Percentiles rank a stretch among this genome's conserved stretches.
These are phyloP conservation scores for Aspergillus quadricinctus DNA, from an alignment of 2,329 filamentous ascomycete species.

Conservation along the genomic window DNA sequence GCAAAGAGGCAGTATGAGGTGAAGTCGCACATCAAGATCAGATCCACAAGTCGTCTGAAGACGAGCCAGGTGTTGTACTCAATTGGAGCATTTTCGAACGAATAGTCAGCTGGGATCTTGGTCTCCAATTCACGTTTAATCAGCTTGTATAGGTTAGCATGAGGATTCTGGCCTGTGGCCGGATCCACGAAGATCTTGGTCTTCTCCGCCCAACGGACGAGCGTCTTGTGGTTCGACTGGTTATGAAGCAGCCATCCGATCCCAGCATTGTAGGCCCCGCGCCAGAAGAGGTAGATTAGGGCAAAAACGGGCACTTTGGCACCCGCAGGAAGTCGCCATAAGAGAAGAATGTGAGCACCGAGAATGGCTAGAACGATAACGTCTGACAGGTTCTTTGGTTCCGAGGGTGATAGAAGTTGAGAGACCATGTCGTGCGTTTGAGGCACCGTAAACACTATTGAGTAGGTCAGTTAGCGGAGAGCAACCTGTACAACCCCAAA, in stretches of 20 bases:
- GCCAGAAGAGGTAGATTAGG: conserved; percentile 83
- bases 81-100: conserved; percentile 84
- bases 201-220: conserved; percentile 83
- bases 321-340: conserved; percentile 66
- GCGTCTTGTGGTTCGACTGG: conserved; percentile 82
- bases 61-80: conserved; percentile 99
- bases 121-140: conserved; percentile 88
- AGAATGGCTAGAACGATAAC: conserved; percentile 73
- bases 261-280: conserved; percentile 85
- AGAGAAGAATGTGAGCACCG: conserved; percentile 65
- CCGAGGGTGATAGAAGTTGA: conserved; percentile 86
- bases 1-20: conserved; percentile 95
- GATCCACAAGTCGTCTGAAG: conserved; percentile 89
- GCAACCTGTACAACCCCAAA: not conserved
- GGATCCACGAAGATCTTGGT: conserved; percentile 83
- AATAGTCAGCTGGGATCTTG: conserved; percentile 91
- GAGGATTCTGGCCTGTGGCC: conserved; percentile 72
- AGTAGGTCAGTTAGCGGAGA: conserved; percentile 15
- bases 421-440: conserved; percentile 99
- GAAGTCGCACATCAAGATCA: conserved; percentile 99
- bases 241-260: conserved; percentile 85
- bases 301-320: conserved; percentile 76
- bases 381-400: conserved; percentile 94
- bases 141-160: conserved; percentile 75
- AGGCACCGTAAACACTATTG: conserved; percentile 87